Evolutionary conservation across 2,329 filamentous ascomycete species (phyloP).

Genomic region (Fonsecaea nubica): DNA sequence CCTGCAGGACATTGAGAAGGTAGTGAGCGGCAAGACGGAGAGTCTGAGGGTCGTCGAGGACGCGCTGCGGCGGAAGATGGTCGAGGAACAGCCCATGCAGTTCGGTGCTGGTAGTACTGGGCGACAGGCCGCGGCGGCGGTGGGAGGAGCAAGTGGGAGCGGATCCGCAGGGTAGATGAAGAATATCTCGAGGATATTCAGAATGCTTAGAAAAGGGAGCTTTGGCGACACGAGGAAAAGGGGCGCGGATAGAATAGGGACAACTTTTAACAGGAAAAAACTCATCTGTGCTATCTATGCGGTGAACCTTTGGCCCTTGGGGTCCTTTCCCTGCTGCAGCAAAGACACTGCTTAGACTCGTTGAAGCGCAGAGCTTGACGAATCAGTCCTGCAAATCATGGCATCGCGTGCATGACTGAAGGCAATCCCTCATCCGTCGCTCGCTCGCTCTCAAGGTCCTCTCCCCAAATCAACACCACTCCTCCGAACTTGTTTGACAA

Average conservation of each 20-base stretch:
- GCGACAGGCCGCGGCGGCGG: conserved; percentile 32
- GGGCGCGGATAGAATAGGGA: neutral
- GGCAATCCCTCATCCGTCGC: neutral
- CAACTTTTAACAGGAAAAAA: neutral
- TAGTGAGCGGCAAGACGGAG: conserved; percentile 76
- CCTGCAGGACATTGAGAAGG: conserved; percentile 70
- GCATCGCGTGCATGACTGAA: neutral
- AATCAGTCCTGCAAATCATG: neutral
- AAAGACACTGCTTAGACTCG: neutral
- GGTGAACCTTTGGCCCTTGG: neutral
- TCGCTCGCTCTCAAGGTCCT: neutral
- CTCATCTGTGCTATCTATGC: neutral
- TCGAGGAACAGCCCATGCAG: conserved; percentile 49
- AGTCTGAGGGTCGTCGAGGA: conserved; percentile 90
- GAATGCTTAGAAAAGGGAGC: neutral
- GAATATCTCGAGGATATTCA: neutral
- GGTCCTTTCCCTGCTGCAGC: neutral
- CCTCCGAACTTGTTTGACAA: neutral
- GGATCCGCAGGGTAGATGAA: neutral
- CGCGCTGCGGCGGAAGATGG: conserved; percentile 63
- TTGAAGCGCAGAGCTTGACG: neutral
- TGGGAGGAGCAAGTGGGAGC: conserved; percentile 25
- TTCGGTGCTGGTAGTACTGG: conserved; percentile 18
- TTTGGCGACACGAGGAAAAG: neutral
- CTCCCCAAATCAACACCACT: neutral